Base-by-base conservation (phyloP, 768 basidiomycete genomes). In the Lactifluus volemus region DNA sequence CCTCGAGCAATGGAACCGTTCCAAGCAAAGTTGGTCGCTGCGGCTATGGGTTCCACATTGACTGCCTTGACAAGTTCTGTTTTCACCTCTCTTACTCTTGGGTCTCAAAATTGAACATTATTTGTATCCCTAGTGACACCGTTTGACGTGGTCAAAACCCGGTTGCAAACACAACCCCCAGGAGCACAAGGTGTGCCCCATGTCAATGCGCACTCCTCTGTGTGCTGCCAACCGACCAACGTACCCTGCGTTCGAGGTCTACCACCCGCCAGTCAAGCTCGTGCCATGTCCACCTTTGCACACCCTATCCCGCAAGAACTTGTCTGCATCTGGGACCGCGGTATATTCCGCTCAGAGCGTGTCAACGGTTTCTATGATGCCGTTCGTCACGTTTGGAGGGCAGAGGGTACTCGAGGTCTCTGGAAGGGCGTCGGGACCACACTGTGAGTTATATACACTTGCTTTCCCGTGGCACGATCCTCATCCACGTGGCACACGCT, bases 361-460 rank as follows among this genome's bases (percentile, higher is more conserved):
- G 87, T 93, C 53, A 85, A 79, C 49, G 94, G 96, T 11, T 95
- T 97, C 71, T 81, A 82, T 70, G 91, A 93, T 70, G 92, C 93
- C 3, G 78, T 96, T 7, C 76, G 79, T 39, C 86, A 88, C 70
- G 91, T 97, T 41, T 82, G 82, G 77, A 78, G 81, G 66, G 86
- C 83, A 50, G 93, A 94, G 72, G 96, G 97, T 11, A 64, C 87
- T 2, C 77, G 82, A 49, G 95, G 94, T 0, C 75, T 99, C 1
- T 99, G 97, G 97, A 95, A 98, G 71, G 97, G 97, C 53, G 88
- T 82, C 1, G 94, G 92, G 8, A 97, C 95, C 3, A 82, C 93
- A 30, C 71, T 98, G 90, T 94, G 69, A 75, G 91, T 75, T 25
- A 25, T 34, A n/a, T 10, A 2, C 3, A 2, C 4, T 3, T 25